Conservation (phyloP, 108 stramenopile genomes). For the Pseudonitzschia delicatissima region DNA sequence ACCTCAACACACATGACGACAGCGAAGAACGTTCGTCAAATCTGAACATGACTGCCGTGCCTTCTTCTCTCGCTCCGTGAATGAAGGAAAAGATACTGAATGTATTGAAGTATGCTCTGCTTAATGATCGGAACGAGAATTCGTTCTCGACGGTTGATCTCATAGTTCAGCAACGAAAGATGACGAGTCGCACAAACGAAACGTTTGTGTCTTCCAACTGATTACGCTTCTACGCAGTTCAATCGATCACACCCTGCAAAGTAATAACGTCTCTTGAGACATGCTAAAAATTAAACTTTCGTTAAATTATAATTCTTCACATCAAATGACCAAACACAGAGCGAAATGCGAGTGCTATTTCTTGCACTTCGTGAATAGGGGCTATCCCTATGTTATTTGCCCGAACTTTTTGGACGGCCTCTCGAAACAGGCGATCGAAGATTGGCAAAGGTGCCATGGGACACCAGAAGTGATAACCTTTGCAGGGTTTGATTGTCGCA, state of each 20-base stretch:
- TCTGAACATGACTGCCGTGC: neutral
- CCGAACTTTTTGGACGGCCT: constrained; percentile 55
- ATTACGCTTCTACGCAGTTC: too few species aligned
- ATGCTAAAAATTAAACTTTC: too few species aligned
- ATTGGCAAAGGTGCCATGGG: constrained; percentile 72
- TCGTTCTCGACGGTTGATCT: too few species aligned
- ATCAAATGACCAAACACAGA: constrained; percentile 84
- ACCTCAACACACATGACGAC: constrained; percentile 3
- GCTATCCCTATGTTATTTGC: constrained; percentile 30
- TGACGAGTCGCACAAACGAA: too few species aligned
- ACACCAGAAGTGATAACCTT: constrained; percentile 89
- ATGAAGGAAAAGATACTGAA: neutral
- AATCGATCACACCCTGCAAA: too few species aligned
- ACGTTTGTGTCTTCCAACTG: too few species aligned
- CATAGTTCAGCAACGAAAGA: too few species aligned
- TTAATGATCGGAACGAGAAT: too few species aligned
- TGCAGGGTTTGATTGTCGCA: constrained; percentile 63
- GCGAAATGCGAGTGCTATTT: constrained; percentile 78
- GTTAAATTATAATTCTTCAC: constrained; percentile 13
- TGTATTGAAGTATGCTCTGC: too few species aligned
- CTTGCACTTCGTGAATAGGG: constrained; percentile 63
- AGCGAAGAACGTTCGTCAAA: neutral
- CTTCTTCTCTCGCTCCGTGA: neutral
- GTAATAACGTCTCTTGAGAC: too few species aligned
- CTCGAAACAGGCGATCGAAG: constrained; percentile 80